Percentiles rank a stretch among this genome's conserved stretches.
These are phyloP conservation scores for Sporothrix brunneoviolacea DNA, from an alignment of 2,329 filamentous ascomycete genomes.

Conservation along the genomic window DNA sequence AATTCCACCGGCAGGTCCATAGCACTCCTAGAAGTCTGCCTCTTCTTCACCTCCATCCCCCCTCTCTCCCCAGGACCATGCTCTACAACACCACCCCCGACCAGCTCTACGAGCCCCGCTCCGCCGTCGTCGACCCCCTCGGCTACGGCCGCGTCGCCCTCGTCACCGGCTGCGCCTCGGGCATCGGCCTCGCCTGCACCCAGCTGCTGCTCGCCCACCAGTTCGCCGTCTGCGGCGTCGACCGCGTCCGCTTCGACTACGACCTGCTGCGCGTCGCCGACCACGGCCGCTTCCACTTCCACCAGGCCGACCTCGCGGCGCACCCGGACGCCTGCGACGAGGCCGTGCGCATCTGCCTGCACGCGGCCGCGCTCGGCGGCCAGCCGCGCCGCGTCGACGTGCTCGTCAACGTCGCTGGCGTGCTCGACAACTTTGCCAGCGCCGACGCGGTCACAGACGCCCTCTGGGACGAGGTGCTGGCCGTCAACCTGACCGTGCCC, in stretches of 20 bases:
- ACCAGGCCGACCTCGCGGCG: constrained; percentile 26
- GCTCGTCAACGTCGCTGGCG: constrained; percentile 49
- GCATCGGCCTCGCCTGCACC: constrained; percentile 42
- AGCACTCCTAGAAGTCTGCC: no score
- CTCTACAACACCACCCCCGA: constrained; percentile 23
- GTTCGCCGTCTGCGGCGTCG: constrained; percentile 17
- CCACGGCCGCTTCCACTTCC: constrained; percentile 35
- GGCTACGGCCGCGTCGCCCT: constrained; percentile 35
- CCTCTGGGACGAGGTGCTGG: constrained; percentile 19
- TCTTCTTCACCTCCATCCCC: not conserved
- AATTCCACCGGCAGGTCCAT: no score
- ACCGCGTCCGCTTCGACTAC: constrained; percentile 26
- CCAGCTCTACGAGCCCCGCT: constrained; percentile 21
- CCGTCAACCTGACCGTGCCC: constrained; percentile 45
- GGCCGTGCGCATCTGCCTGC: constrained; percentile 25
- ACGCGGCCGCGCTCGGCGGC: constrained; percentile 21
- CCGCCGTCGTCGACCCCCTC: constrained; percentile 21
- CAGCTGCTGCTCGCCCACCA: constrained; percentile 34
- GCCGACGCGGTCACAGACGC: constrained; percentile 32
- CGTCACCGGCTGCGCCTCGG: constrained; percentile 40
- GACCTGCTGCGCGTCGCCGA: constrained; percentile 17
- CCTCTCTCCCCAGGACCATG: constrained; percentile 16
- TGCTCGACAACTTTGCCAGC: constrained; percentile 40
- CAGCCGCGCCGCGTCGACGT: constrained; percentile 38
- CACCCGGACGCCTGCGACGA: constrained; percentile 26